These are phyloP conservation scores for Lithohypha guttulata DNA, from an alignment of 2,329 filamentous ascomycete species.

Conservation along the genomic window DNA sequence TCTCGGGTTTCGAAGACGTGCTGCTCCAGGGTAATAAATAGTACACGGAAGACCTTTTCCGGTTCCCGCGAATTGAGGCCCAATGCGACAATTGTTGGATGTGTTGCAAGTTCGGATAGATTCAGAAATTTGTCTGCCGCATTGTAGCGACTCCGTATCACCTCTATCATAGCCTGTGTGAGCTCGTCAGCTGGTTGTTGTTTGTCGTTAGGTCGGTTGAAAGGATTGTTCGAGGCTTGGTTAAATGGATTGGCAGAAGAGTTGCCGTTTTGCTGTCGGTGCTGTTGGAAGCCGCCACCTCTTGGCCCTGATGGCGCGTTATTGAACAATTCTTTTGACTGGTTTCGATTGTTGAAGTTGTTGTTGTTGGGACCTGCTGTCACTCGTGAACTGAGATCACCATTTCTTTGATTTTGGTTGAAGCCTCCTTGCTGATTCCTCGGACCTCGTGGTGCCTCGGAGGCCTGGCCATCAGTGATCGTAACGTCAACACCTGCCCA, in stretches of 20 bases:
- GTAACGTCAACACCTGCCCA: slow-evolving; percentile 56
- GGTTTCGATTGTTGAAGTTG: slow-evolving; percentile 6
- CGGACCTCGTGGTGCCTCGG: slow-evolving; percentile 24
- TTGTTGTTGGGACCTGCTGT: slow-evolving; percentile 5
- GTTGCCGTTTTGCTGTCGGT: slow-evolving; percentile 4
- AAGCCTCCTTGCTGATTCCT: slow-evolving; percentile 8
- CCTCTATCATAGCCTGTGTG: slow-evolving; percentile 23
- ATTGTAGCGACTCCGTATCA: slow-evolving; percentile 67
- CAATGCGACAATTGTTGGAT: slow-evolving; percentile 59
- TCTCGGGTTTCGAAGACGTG: slow-evolving; percentile 57
- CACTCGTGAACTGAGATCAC: slow-evolving; percentile 9
- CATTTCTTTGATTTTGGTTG: slow-evolving; percentile 1
- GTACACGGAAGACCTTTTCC: slow-evolving; percentile 79
- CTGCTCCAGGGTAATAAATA: slow-evolving; percentile 76
- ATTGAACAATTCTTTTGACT: slow-evolving; percentile 12
- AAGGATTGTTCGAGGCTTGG: neutral
- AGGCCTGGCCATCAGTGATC: slow-evolving; percentile 34
- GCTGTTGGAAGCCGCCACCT: slow-evolving; percentile 4
- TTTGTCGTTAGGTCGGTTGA: neutral
- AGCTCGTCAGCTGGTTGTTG: neutral
- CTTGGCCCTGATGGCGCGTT: slow-evolving; percentile 10
- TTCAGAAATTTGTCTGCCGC: slow-evolving; percentile 63
- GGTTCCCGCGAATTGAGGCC: slow-evolving; percentile 64
- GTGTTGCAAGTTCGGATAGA: slow-evolving; percentile 64
- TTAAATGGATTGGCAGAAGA: slow-evolving; percentile 4